These are phyloP conservation scores for Ephemerocybe angulata DNA, from an alignment of 768 basidiomycete species.

Conservation along the genomic window DNA sequence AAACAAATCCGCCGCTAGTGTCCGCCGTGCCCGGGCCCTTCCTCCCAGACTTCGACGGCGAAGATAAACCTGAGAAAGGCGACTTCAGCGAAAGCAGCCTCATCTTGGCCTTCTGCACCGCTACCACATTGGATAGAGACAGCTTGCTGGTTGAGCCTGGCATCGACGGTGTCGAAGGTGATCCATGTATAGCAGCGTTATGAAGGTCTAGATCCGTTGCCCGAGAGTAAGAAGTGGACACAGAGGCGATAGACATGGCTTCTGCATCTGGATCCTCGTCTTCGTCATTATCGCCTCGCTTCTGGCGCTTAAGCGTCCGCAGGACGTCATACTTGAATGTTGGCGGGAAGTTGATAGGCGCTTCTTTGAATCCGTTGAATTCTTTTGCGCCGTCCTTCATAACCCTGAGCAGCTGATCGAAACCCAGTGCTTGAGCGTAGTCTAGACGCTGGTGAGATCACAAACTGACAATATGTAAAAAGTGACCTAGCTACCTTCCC, in stretches of 20 bases:
- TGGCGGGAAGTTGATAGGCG: constrained; percentile 78
- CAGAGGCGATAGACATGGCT: constrained; percentile 1
- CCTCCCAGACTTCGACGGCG: not conserved
- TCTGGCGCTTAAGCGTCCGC: constrained; percentile 50
- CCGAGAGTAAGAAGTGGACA: constrained; percentile 1
- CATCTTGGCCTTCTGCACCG: constrained; percentile 53
- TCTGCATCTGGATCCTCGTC: constrained; percentile 9
- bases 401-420: constrained; percentile 81
- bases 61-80: constrained; percentile 23
- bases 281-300: constrained; percentile 32
- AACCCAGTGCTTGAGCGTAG: constrained; percentile 80
- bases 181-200: not conserved
- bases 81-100: constrained; percentile 51
- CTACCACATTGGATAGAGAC: constrained; percentile 11
- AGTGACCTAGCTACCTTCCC: no score
- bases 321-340: constrained; percentile 93
- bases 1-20: constrained; percentile 7
- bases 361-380: constrained; percentile 81
- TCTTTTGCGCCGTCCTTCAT: constrained; percentile 61
- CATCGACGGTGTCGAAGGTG: constrained; percentile 5
- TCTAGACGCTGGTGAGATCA: no score
- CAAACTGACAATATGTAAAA: no score
- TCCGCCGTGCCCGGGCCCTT: constrained; percentile 24
- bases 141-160: constrained; percentile 19
- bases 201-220: constrained; percentile 18